These are phyloP conservation scores for Zymoseptoria ardabiliae DNA, from an alignment of 2,329 filamentous ascomycete genomes.

Conservation along the genomic window DNA sequence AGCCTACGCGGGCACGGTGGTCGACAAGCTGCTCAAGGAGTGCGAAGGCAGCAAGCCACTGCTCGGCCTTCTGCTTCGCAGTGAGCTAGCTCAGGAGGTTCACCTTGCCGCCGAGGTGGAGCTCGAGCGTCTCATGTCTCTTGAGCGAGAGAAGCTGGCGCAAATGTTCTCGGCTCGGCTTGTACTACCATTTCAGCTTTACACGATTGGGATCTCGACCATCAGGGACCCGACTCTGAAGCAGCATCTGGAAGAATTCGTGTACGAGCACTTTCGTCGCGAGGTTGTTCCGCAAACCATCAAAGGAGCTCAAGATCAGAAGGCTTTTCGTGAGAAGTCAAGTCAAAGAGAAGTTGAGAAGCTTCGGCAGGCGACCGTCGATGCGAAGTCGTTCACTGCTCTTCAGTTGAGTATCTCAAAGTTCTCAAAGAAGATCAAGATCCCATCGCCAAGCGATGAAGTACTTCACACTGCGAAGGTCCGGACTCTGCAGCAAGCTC, in stretches of 20 bases:
- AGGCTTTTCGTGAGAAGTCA: conserved; percentile 15
- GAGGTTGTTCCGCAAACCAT: conserved; percentile 18
- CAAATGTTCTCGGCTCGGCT: conserved; percentile 15
- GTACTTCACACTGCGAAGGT: conserved; percentile 16
- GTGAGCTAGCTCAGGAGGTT: conserved; percentile 6
- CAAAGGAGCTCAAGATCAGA: conserved; percentile 10
- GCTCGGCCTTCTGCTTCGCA: neutral
- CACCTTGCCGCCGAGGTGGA: neutral
- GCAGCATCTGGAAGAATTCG: conserved; percentile 22
- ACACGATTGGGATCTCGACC: conserved; percentile 19
- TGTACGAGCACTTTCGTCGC: conserved; percentile 20
- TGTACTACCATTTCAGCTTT: conserved; percentile 23
- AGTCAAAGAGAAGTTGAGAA: conserved; percentile 22
- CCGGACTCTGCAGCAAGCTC: conserved; percentile 15
- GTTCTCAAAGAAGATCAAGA: conserved; percentile 23
- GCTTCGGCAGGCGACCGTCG: conserved; percentile 18
- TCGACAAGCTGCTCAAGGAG: neutral
- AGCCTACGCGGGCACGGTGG: neutral
- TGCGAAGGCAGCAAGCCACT: neutral
- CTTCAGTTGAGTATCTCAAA: conserved; percentile 19
- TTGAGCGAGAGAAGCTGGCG: conserved; percentile 8
- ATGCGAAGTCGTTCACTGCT: conserved; percentile 18
- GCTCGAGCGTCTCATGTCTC: neutral
- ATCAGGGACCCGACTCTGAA: conserved; percentile 22
- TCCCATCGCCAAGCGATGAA: conserved; percentile 13